These are phyloP conservation scores for Sclerotinia spermophila DNA, from an alignment of 2,329 filamentous ascomycete species.

Conservation along the genomic window DNA sequence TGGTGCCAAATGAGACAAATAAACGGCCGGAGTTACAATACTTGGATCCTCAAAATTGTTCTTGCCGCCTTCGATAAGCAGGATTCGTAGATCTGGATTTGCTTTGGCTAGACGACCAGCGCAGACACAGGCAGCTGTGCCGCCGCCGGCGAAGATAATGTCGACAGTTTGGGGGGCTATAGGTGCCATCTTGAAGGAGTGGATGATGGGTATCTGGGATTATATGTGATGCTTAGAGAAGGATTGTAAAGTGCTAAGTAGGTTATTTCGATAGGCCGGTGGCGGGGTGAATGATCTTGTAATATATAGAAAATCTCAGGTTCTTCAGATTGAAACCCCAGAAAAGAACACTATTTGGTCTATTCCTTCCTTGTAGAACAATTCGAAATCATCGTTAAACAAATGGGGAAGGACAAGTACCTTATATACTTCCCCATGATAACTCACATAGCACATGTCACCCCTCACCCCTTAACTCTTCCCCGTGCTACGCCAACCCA, in stretches of 20 bases:
- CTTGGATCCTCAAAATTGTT: conserved; percentile 50
- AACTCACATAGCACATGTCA: neutral
- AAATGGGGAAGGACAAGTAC: neutral
- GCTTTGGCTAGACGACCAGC: conserved; percentile 50
- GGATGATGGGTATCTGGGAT: neutral
- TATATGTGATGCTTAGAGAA: neutral
- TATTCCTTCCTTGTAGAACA: neutral
- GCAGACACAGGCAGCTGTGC: conserved; percentile 47
- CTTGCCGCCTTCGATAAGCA: conserved; percentile 52
- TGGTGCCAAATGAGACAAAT: conserved; percentile 46
- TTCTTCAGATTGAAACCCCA: neutral
- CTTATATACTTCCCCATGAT: neutral
- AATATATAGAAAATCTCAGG: neutral
- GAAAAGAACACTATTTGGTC: neutral
- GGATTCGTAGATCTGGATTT: conserved; percentile 46
- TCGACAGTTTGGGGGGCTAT: conserved; percentile 43
- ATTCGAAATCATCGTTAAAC: neutral
- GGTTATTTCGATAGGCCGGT: neutral
- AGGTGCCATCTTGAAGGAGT: conserved; percentile 26
- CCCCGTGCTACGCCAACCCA: neutral
- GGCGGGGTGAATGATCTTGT: neutral
- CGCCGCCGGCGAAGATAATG: conserved; percentile 50
- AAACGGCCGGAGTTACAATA: conserved; percentile 51
- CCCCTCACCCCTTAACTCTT: neutral
- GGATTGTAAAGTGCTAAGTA: neutral